These are phyloP conservation scores for Pichia cactophila DNA, from an alignment of 1,139 yeast species.

Conservation along the genomic window DNA sequence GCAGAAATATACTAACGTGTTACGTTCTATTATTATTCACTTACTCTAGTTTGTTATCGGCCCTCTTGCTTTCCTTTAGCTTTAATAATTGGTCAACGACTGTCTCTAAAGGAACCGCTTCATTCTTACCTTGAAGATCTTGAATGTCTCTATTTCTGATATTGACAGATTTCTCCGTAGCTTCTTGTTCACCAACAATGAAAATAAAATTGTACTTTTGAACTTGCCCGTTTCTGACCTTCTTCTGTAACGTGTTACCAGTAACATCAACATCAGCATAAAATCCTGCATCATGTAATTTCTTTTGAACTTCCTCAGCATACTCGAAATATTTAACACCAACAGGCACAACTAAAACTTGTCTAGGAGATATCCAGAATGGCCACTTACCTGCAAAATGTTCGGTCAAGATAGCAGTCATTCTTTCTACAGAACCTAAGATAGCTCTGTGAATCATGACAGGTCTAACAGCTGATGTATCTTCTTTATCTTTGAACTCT, in stretches of 20 bases:
- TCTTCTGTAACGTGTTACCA: constrained; percentile 93
- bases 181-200: constrained; percentile 94
- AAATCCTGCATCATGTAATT: constrained; percentile 62
- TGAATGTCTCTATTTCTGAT: constrained; percentile 88
- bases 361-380: constrained; percentile 98
- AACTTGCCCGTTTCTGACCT: constrained; percentile 91
- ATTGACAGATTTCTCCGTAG: constrained; percentile 68
- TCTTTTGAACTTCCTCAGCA: constrained; percentile 70
- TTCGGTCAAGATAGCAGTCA: constrained; percentile 95
- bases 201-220: constrained; percentile 89
- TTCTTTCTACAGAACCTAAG: constrained; percentile 95
- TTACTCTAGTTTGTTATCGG: constrained; percentile 46
- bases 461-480: constrained; percentile 53
- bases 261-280: constrained; percentile 87
- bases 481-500: constrained; percentile 73
- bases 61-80: constrained; percentile 62
- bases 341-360: constrained; percentile 88
- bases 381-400: constrained; percentile 99
- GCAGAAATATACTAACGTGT: background rate
- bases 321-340: constrained; percentile 88
- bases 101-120: constrained; percentile 59
- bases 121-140: constrained; percentile 84
- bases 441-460: constrained; percentile 99
- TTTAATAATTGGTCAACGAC: constrained; percentile 61
- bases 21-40: too few relatives aligned